Conservation (phyloP, 306 rosid species). For the Abrus precatorius region DNA sequence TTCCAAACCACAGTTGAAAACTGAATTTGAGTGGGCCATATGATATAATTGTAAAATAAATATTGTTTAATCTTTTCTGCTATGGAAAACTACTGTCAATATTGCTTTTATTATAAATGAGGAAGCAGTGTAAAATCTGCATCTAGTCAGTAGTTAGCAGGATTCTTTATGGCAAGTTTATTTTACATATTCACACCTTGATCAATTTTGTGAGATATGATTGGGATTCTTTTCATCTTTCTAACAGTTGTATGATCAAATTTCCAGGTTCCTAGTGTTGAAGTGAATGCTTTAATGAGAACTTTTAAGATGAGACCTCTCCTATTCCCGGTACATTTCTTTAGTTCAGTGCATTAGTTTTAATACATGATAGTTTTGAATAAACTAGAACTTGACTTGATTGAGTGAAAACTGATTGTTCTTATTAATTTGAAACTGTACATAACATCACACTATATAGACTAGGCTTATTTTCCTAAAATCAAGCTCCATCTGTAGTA, state of each 20-base stretch:
- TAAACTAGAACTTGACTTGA: constrained; percentile 19
- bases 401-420: constrained; percentile 1
- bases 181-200: constrained; percentile 12
- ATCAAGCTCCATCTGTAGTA: not conserved
- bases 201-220: constrained; percentile 34
- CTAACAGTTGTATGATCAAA: constrained; percentile 44
- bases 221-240: constrained; percentile 34
- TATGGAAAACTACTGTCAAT: not conserved
- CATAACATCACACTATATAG: constrained; percentile 8
- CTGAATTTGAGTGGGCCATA: not conserved
- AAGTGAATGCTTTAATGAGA: constrained; percentile 92
- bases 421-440: not conserved
- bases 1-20: not conserved
- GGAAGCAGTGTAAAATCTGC: not conserved
- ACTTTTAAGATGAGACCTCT: constrained; percentile 96
- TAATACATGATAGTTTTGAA: constrained; percentile 24
- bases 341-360: constrained; percentile 22
- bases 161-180: constrained; percentile 4
- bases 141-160: not conserved
- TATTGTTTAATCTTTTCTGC: not conserved
- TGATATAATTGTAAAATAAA: not conserved
- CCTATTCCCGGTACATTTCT: constrained; percentile 81
- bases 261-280: constrained; percentile 88
- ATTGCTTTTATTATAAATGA: constrained; percentile 2
- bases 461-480: constrained; percentile 12